A percentile compares a stretch with the other conserved stretches of the same genome.
phyloP scores from a whole-genome alignment of 192 early-diverging fungal species.

The Linnemannia elongata region DNA sequence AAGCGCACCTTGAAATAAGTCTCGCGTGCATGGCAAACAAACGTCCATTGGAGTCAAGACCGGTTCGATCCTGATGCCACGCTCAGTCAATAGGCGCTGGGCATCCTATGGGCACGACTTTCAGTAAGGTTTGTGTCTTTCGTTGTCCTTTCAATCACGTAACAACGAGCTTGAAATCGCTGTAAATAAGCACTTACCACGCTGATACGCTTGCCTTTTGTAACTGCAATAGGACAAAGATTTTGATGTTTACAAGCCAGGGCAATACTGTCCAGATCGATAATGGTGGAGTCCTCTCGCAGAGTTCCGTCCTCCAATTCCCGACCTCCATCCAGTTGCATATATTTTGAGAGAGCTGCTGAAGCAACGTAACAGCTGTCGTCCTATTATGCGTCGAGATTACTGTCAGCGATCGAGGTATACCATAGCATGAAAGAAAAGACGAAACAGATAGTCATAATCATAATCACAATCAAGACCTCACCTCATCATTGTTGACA shows the following conservation, averaged over 20 bases:
- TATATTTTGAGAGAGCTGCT: slow-evolving; percentile 10
- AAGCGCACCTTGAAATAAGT: slow-evolving; percentile 30
- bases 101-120: slow-evolving; percentile 12
- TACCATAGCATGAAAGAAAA: background rate
- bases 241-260: slow-evolving; percentile 47
- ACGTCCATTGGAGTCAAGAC: slow-evolving; percentile 24
- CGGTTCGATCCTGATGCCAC: slow-evolving; percentile 12
- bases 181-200: slow-evolving; percentile 7
- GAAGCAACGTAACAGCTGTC: slow-evolving; percentile 18
- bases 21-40: slow-evolving; percentile 22
- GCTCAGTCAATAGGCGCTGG: background rate
- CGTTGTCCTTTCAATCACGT: background rate
- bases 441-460: background rate
- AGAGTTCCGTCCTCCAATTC: background rate
- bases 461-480: background rate
- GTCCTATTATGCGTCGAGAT: slow-evolving; percentile 10
- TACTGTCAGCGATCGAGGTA: background rate
- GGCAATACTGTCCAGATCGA: slow-evolving; percentile 19
- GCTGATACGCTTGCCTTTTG: slow-evolving; percentile 39
- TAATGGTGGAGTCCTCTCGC: background rate
- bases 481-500: slow-evolving; percentile 33
- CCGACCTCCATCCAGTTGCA: background rate
- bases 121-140: background rate
- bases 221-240: slow-evolving; percentile 25
- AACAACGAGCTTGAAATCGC: background rate